Evolutionary conservation across 345 rosid species (phyloP).

Genomic region (Citrus australasica): DNA sequence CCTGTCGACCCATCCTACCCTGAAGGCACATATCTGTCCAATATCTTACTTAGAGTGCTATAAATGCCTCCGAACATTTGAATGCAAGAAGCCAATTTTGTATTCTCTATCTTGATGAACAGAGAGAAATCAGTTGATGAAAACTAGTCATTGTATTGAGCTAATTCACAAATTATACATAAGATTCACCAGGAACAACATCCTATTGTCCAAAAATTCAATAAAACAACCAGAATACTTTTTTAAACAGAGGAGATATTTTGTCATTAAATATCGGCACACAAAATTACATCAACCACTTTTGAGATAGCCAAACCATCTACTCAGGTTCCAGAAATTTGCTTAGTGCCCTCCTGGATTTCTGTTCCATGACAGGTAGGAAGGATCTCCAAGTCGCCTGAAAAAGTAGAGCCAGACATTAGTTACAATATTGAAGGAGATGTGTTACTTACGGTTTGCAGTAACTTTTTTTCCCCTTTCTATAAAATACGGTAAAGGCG

Average conservation of each 20-base stretch:
- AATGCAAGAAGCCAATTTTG: neutral
- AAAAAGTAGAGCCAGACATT: slow-evolving; percentile 4
- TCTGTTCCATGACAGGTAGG: slow-evolving; percentile 96
- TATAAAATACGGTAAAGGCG: neutral
- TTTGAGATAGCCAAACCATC: neutral
- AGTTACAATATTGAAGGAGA: neutral
- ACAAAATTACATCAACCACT: slow-evolving; percentile 11
- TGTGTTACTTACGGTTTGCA: neutral
- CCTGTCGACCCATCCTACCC: slow-evolving; percentile 85
- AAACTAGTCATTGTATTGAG: neutral
- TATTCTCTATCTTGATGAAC: neutral
- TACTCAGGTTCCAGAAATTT: neutral
- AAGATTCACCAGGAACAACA: neutral
- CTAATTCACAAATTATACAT: slow-evolving; percentile 13
- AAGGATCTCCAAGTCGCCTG: slow-evolving; percentile 96
- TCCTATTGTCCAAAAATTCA: neutral
- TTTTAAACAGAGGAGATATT: neutral
- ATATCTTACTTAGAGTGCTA: slow-evolving; percentile 52
- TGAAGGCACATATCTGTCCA: slow-evolving; percentile 78
- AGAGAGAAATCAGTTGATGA: neutral
- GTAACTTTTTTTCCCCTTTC: neutral
- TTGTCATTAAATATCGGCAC: slow-evolving; percentile 5
- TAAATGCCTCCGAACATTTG: slow-evolving; percentile 6
- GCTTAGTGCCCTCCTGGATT: slow-evolving; percentile 61
- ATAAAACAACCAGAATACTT: neutral